Conservation (phyloP, 768 basidiomycete genomes). For the Tricholoma saponaceum region DNA sequence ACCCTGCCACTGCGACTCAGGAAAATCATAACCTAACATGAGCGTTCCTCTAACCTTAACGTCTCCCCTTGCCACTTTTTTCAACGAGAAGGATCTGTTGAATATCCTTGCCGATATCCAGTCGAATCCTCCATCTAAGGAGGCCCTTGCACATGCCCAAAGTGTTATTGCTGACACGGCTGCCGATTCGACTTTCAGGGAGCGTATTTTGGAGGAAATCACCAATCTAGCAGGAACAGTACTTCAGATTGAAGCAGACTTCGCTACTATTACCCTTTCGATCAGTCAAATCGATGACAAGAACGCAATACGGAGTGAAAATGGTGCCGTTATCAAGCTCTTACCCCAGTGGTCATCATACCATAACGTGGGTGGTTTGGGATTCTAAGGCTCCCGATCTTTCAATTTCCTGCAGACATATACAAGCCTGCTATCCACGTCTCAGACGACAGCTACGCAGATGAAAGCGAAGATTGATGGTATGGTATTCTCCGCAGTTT, state of each 20-base stretch:
- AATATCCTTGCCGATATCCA: neutral
- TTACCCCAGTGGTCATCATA: constrained; percentile 1
- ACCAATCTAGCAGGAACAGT: neutral
- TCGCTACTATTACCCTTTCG: neutral
- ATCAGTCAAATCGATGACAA: neutral
- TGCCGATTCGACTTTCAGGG: neutral
- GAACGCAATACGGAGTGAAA: neutral
- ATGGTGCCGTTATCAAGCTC: neutral
- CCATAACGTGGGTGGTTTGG: neutral
- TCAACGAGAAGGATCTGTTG: neutral
- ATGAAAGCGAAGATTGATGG: constrained; percentile 2
- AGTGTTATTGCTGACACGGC: neutral
- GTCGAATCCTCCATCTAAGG: neutral
- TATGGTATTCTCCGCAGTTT: neutral
- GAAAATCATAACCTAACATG: neutral
- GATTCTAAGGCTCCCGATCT: neutral
- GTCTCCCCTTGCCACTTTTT: neutral
- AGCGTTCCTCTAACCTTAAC: neutral
- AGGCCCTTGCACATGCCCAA: neutral
- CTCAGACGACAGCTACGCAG: constrained; percentile 6
- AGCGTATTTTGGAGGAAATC: constrained; percentile 1
- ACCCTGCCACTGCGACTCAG: neutral
- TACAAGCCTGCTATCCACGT: neutral
- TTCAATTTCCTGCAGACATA: neutral
- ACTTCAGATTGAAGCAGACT: constrained; percentile 2